Base-by-base conservation (phyloP, 768 basidiomycete genomes). In the Mycena kentingensis region DNA sequence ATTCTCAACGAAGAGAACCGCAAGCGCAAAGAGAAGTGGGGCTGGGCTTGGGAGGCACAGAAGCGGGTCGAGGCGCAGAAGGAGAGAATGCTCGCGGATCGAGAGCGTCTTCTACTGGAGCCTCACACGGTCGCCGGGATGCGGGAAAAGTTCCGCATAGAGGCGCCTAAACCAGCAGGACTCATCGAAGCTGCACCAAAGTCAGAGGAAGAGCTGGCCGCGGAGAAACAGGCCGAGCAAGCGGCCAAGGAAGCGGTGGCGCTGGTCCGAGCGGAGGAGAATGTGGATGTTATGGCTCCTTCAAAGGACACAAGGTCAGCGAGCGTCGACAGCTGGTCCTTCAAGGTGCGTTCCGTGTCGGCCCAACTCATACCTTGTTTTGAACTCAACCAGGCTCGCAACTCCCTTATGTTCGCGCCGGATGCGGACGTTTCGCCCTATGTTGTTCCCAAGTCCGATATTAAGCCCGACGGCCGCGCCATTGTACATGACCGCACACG, bases 21-120 rank as follows among this genome's bases (percentile, higher is more conserved):
- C 67, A 78, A 80, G 60, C 78, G 93, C 53, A 85, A 84, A 65
- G 89, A 91, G 65, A 84, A 75, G 67, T 93, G 86, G 77, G 82
- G 72, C 0, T 99, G 97, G 97, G 97, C 95, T 2, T 99, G 88
- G 85, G 88, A 92, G 35, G 94, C 93, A 6, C 93, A 98, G 76
- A 77, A 72, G 67, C 75, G 82, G 63, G 93, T 94, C 2, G 87
- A 90, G 57, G 75, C 71, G 46, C 84, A 83, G 67, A 78, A 80
- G 60, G 74, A 69, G 32, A 84, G 72, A 69, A 84, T 87, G 79
- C 65, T 88, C 27, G 84, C 87, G 65, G 80, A 70, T 26, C 77
- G 87, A 68, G 84, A 87, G 71, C 77, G 75, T 61, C 77, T 90
- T 74, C 60, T 95, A 55, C 80, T 93, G 60, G 88, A 91, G 64